phyloP scores from a whole-genome alignment of 2,329 filamentous ascomycete species.

The Emydomyces testavorans region DNA sequence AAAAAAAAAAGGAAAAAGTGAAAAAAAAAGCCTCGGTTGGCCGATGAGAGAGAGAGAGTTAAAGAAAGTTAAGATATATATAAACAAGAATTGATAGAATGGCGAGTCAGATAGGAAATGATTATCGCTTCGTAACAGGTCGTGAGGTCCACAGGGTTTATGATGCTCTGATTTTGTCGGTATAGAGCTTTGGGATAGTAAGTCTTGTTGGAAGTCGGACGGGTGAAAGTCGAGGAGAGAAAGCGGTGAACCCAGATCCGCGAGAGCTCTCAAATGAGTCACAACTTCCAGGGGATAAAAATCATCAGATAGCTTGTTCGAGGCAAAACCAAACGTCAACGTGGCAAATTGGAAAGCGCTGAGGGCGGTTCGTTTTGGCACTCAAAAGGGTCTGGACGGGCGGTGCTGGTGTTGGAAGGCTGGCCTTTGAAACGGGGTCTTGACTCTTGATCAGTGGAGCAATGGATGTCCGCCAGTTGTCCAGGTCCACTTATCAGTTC shows the following conservation, averaged over 20 bases:
- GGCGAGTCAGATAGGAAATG: conserved; percentile 7
- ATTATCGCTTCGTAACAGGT: conserved; percentile 17
- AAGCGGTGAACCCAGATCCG: background rate
- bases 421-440: conserved; percentile 1
- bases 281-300: conserved; percentile 3
- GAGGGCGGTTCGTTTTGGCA: background rate
- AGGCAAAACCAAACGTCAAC: conserved; percentile 8
- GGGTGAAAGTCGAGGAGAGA: background rate
- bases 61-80: conserved; percentile 6
- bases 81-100: conserved; percentile 9
- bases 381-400: background rate
- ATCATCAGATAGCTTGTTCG: background rate
- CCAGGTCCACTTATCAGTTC: conserved; percentile 3
- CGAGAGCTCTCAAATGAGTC: conserved; percentile 7
- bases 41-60: conserved; percentile 2
- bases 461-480: conserved; percentile 10
- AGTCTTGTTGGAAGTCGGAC: background rate
- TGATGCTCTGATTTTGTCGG: conserved; percentile 2
- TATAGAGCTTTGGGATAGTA: conserved; percentile 1
- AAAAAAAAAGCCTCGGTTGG: conserved; percentile 11
- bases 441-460: background rate
- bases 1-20: too few relatives aligned
- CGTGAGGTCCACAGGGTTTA: conserved; percentile 13
- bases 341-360: conserved; percentile 1
- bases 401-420: background rate